These are phyloP conservation scores for Pyrus bretschneideri DNA, from an alignment of 306 rosid genomes.

Conservation along the genomic window DNA sequence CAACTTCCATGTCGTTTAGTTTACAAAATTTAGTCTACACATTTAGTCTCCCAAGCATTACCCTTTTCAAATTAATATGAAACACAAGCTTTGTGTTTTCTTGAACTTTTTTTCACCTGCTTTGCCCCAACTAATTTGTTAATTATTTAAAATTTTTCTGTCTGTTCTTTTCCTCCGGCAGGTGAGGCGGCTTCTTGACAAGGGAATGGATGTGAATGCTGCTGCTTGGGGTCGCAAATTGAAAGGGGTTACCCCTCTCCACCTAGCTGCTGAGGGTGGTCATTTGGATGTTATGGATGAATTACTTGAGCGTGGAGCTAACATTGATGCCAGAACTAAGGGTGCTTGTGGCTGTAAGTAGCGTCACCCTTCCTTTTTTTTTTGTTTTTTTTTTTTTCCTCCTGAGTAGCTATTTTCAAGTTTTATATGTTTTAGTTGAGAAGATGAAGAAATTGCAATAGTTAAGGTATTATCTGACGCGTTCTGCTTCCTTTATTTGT, in stretches of 20 bases:
- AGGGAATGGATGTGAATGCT: slow-evolving; percentile 90
- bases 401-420: not conserved
- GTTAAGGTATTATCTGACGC: not conserved
- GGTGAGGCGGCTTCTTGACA: slow-evolving; percentile 77
- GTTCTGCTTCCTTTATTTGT: not conserved
- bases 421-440: not conserved
- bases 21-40: too few relatives aligned
- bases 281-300: slow-evolving; percentile 88
- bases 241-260: slow-evolving; percentile 89
- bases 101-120: not conserved
- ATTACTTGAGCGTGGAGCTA: slow-evolving; percentile 90
- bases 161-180: slow-evolving; percentile 4
- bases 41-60: too few relatives aligned
- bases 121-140: not conserved
- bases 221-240: slow-evolving; percentile 86
- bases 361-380: not conserved
- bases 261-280: slow-evolving; percentile 97
- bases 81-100: not conserved
- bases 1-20: too few relatives aligned
- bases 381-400: too few relatives aligned
- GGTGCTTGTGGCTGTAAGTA: slow-evolving; percentile 95
- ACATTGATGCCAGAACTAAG: slow-evolving; percentile 91
- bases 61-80: not conserved
- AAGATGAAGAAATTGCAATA: not conserved
- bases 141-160: not conserved